Percentiles rank a stretch among this genome's conserved stretches.
phyloP scores from a whole-genome alignment of 2,329 filamentous ascomycete species.

The Dactylellina leptospora region DNA sequence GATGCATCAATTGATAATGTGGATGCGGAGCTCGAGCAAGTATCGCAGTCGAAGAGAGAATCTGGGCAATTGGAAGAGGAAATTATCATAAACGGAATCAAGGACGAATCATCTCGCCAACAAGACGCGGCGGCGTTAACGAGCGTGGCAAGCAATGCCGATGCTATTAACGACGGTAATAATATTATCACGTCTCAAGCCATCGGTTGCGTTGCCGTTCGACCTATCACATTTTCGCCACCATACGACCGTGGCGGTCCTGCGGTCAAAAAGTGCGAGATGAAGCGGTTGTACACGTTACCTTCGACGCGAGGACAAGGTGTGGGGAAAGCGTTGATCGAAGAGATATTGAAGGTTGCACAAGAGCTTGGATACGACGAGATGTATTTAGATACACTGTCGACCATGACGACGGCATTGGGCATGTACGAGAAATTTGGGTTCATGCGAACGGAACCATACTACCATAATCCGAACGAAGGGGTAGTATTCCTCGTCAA shows the following conservation, averaged over 20 bases:
- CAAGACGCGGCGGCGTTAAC: background rate
- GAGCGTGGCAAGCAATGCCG: conserved; percentile 4
- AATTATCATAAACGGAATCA: background rate
- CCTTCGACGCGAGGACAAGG: conserved; percentile 65
- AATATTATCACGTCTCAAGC: conserved; percentile 53
- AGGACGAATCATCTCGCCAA: conserved; percentile 3
- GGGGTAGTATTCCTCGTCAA: conserved; percentile 65
- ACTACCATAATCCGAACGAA: conserved; percentile 68
- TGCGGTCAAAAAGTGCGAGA: conserved; percentile 62
- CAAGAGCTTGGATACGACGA: conserved; percentile 64
- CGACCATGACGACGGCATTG: conserved; percentile 65
- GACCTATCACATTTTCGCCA: conserved; percentile 59
- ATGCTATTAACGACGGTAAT: background rate
- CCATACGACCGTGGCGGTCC: conserved; percentile 1
- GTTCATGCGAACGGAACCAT: conserved; percentile 65
- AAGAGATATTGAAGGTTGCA: conserved; percentile 63
- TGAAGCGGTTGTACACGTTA: conserved; percentile 68
- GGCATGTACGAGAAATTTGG: conserved; percentile 65
- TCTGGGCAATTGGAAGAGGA: background rate
- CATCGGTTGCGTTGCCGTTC: conserved; percentile 66
- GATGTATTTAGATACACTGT: conserved; percentile 68
- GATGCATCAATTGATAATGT: too few relatives aligned
- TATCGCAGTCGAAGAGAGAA: background rate
- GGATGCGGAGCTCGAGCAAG: background rate
- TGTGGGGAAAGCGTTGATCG: conserved; percentile 64